A percentile compares a stretch with the other conserved stretches of the same genome.
Conservation (phyloP, 2,329 filamentous ascomycete genomes). For the Ambrosiella cleistominuta region DNA sequence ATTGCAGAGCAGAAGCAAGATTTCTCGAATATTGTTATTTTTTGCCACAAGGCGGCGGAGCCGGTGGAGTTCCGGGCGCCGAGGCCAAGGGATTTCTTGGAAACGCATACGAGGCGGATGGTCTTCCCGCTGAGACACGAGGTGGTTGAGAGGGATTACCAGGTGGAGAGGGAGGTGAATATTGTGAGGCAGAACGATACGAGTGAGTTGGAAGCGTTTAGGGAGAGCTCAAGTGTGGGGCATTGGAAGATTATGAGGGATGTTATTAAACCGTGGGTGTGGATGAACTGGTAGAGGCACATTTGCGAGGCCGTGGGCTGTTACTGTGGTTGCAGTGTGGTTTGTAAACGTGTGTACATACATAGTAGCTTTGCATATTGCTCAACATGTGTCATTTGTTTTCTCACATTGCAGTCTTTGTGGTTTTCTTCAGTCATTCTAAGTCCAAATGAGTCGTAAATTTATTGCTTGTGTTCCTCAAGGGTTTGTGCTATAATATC, state of each 20-base stretch:
- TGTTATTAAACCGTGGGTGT: slow-evolving; percentile 60
- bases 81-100: slow-evolving; percentile 46
- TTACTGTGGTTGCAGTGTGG: no score
- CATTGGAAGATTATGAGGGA: slow-evolving; percentile 88
- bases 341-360: no score
- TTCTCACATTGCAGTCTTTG: no score
- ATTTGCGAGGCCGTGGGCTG: neutral
- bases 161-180: slow-evolving; percentile 27
- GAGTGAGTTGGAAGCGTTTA: slow-evolving; percentile 48
- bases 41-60: slow-evolving; percentile 52
- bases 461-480: no score
- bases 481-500: no score
- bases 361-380: no score
- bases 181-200: slow-evolving; percentile 48
- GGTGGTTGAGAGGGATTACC: slow-evolving; percentile 35
- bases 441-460: no score
- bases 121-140: slow-evolving; percentile 61
- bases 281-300: slow-evolving; percentile 62
- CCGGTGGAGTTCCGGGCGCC: slow-evolving; percentile 50
- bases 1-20: slow-evolving; percentile 37
- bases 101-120: slow-evolving; percentile 49
- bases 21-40: slow-evolving; percentile 93
- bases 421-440: no score
- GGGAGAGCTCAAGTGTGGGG: slow-evolving; percentile 57
- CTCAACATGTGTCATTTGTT: no score